A percentile compares a stretch with the other conserved stretches of the same genome.
These are phyloP conservation scores for Hygrocybe punicea DNA, from an alignment of 768 basidiomycete genomes.

Conservation along the genomic window DNA sequence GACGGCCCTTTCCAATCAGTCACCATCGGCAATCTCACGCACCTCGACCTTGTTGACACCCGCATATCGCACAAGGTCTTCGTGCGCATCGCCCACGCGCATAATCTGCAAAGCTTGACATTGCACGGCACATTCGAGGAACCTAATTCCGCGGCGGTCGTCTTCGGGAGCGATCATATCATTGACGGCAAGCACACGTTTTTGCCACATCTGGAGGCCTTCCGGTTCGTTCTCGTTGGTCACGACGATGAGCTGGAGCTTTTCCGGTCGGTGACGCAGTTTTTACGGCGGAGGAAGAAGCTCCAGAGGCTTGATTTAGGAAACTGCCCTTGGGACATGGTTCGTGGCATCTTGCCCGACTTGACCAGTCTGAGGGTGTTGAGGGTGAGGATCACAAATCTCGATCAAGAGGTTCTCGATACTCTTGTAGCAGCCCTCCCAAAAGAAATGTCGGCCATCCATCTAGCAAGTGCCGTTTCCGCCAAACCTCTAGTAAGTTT, in stretches of 20 bases:
- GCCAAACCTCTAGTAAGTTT: conserved; percentile 48
- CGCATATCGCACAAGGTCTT: conserved; percentile 63
- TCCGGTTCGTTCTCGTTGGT: conserved; percentile 61
- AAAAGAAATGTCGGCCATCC: conserved; percentile 50
- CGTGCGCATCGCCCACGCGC: conserved; percentile 59
- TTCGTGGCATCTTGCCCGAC: conserved; percentile 48
- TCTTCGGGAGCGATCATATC: conserved; percentile 61
- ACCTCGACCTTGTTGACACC: conserved; percentile 68
- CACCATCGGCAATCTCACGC: conserved; percentile 63
- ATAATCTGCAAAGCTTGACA: conserved; percentile 58
- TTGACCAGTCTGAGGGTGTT: conserved; percentile 53
- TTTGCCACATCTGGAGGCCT: conserved; percentile 58
- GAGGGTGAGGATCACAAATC: conserved; percentile 53
- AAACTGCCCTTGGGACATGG: conserved; percentile 63
- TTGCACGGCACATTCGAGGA: conserved; percentile 66
- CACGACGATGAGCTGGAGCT: conserved; percentile 54
- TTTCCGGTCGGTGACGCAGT: conserved; percentile 53
- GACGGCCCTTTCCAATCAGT: conserved; percentile 60
- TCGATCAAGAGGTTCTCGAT: conserved; percentile 38
- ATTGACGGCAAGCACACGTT: conserved; percentile 57
- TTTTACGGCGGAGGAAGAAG: conserved; percentile 46
- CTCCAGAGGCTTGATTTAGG: conserved; percentile 60
- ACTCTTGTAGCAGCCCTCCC: conserved; percentile 44
- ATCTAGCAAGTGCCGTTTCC: conserved; percentile 48
- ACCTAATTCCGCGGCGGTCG: conserved; percentile 51